Conservation (phyloP, 495 filamentous ascomycete genomes). For the Pyrenula massariospora region DNA sequence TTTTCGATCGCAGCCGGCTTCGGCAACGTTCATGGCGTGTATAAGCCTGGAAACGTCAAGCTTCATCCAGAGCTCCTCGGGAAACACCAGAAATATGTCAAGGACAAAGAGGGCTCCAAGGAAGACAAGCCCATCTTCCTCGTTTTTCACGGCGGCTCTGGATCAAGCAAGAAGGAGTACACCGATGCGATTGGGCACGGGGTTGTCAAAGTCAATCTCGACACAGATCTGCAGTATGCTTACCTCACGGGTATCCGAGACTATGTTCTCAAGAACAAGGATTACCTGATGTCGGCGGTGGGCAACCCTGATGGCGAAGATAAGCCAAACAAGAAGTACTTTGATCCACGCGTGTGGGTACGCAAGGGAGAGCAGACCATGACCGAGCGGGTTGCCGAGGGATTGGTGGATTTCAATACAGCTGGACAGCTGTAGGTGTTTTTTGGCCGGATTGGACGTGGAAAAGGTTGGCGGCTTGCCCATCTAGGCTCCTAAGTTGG, state of each 20-base stretch:
- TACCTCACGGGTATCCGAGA: conserved; percentile 87
- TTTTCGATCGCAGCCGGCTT: conserved; percentile 98
- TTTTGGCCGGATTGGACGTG: conserved; percentile 1
- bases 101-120: conserved; percentile 51
- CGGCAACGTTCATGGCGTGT: conserved; percentile 98
- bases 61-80: conserved; percentile 86
- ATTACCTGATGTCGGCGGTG: conserved; percentile 73
- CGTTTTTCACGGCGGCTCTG: conserved; percentile 97
- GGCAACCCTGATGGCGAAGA: conserved; percentile 91
- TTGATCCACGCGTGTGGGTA: conserved; percentile 65
- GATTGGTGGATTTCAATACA: conserved; percentile 85
- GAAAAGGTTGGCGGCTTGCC: not conserved
- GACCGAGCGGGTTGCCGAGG: conserved; percentile 66
- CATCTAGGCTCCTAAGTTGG: not conserved
- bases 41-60: conserved; percentile 96
- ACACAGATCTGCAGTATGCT: conserved; percentile 61
- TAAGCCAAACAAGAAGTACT: conserved; percentile 99
- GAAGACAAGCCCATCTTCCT: conserved; percentile 93
- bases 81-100: conserved; percentile 88
- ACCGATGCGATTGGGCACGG: conserved; percentile 76
- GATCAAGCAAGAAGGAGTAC: conserved; percentile 82
- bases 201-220: conserved; percentile 93
- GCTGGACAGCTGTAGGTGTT: conserved; percentile 64
- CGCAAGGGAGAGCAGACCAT: conserved; percentile 97
- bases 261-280: conserved; percentile 88